Percentiles rank a stretch among this genome's conserved stretches.
These are phyloP conservation scores for Lachnellula subtilissima DNA, from an alignment of 2,329 filamentous ascomycete species.

Conservation along the genomic window DNA sequence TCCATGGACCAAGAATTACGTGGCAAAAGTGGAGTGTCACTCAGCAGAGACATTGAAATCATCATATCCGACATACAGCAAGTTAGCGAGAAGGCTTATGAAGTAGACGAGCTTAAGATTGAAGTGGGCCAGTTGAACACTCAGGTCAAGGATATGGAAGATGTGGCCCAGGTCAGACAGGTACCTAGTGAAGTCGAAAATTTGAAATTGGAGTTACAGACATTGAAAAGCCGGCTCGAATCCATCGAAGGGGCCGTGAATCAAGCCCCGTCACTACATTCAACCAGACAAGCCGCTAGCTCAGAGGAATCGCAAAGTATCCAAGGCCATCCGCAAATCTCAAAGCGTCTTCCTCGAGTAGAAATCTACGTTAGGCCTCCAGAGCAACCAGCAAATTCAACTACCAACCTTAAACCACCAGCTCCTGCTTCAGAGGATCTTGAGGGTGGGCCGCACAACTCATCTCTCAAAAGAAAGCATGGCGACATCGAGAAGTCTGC, in stretches of 20 bases:
- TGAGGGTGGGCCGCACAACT: background rate
- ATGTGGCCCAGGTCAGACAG: background rate
- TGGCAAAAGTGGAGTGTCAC: conserved; percentile 9
- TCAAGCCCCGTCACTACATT: background rate
- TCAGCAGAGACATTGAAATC: conserved; percentile 15
- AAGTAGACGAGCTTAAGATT: conserved; percentile 25
- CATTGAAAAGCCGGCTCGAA: background rate
- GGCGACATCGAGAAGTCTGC: background rate
- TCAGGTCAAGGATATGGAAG: conserved; percentile 14
- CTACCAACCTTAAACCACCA: background rate
- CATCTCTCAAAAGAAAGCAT: conserved; percentile 5
- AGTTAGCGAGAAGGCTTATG: conserved; percentile 20
- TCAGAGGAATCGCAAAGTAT: background rate
- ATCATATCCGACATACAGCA: conserved; percentile 18
- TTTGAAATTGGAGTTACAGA: background rate
- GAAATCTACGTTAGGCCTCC: background rate
- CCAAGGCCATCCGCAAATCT: background rate
- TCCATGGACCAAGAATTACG: background rate
- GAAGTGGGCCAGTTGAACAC: conserved; percentile 20
- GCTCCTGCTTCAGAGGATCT: background rate
- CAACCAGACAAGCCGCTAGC: background rate
- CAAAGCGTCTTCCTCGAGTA: background rate
- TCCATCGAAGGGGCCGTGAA: background rate
- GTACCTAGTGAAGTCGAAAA: background rate
- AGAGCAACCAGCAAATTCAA: background rate